These are phyloP conservation scores for Stropharia rugosoannulata DNA, from an alignment of 768 basidiomycete genomes.

Conservation along the genomic window DNA sequence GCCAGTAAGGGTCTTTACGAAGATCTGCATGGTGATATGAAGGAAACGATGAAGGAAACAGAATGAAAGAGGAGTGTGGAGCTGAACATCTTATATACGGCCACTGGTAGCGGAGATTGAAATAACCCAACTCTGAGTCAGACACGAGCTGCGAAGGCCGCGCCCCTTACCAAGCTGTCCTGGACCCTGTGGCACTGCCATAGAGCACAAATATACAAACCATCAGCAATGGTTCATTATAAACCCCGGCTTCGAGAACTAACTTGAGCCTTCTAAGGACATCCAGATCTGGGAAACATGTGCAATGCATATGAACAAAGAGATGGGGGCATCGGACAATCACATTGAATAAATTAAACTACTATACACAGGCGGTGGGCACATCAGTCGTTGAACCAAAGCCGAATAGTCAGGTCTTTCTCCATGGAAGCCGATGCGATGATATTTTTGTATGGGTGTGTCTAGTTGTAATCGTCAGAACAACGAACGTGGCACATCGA, in stretches of 20 bases:
- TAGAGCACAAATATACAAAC: not conserved
- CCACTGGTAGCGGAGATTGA: slow-evolving; percentile 35
- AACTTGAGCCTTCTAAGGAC: not conserved
- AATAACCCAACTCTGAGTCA: slow-evolving; percentile 29
- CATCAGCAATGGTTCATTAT: not conserved
- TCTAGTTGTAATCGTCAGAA: slow-evolving; percentile 37
- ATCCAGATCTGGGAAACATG: not conserved
- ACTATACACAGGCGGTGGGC: not conserved
- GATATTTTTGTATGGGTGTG: slow-evolving; percentile 70
- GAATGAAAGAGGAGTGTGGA: slow-evolving; percentile 7
- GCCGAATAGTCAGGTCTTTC: slow-evolving; percentile 78
- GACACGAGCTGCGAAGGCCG: slow-evolving; percentile 2
- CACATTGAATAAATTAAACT: not conserved
- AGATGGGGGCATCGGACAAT: not conserved
- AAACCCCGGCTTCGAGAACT: not conserved
- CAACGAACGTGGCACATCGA: slow-evolving; percentile 6
- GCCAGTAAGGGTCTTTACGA: slow-evolving; percentile 59
- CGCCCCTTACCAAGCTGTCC: slow-evolving; percentile 12
- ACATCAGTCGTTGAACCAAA: slow-evolving; percentile 64
- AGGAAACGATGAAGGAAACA: slow-evolving; percentile 12
- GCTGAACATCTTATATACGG: slow-evolving; percentile 22
- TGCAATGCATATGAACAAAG: too few relatives aligned
- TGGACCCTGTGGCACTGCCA: not conserved
- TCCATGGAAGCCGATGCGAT: slow-evolving; percentile 92
- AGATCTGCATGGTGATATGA: slow-evolving; percentile 65